These are phyloP conservation scores for Cetradonia linearis DNA, from an alignment of 495 filamentous ascomycete species.

Conservation along the genomic window DNA sequence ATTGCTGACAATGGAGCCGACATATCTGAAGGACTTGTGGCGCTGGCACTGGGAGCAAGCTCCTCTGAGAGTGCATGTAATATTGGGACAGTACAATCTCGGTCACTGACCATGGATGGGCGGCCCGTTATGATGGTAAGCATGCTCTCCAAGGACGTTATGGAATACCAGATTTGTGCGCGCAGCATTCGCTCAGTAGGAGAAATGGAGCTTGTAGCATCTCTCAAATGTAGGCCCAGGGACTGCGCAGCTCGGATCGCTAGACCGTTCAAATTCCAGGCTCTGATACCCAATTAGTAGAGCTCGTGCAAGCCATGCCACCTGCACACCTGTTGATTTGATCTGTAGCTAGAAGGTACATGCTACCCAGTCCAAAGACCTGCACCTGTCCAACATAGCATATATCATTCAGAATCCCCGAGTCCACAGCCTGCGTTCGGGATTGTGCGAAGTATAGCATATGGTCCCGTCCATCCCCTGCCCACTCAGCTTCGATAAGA, in stretches of 20 bases:
- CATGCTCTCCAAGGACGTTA: conserved; percentile 48
- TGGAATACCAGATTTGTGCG: conserved; percentile 51
- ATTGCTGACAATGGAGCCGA: background rate
- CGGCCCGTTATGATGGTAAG: conserved; percentile 51
- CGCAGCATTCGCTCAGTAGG: conserved; percentile 46
- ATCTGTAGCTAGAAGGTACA: conserved; percentile 49
- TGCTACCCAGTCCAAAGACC: conserved; percentile 45
- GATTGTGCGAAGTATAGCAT: conserved; percentile 47
- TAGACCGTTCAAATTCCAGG: conserved; percentile 51
- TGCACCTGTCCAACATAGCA: conserved; percentile 49
- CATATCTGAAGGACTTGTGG: background rate
- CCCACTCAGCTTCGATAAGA: conserved; percentile 36
- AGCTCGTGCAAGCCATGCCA: background rate
- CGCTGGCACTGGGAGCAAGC: conserved; percentile 6
- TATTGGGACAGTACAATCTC: conserved; percentile 45
- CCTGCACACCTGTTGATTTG: conserved; percentile 48
- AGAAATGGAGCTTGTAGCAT: conserved; percentile 38
- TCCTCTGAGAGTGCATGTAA: conserved; percentile 30
- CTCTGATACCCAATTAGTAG: conserved; percentile 32
- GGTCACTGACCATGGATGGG: conserved; percentile 45
- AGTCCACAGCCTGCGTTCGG: conserved; percentile 41
- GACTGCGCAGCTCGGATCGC: conserved; percentile 47
- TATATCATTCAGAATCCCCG: conserved; percentile 39
- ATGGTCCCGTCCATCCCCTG: conserved; percentile 41
- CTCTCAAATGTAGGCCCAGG: conserved; percentile 52